These are phyloP conservation scores for Monosporascus ibericus DNA, from an alignment of 2,329 filamentous ascomycete species.

Conservation along the genomic window DNA sequence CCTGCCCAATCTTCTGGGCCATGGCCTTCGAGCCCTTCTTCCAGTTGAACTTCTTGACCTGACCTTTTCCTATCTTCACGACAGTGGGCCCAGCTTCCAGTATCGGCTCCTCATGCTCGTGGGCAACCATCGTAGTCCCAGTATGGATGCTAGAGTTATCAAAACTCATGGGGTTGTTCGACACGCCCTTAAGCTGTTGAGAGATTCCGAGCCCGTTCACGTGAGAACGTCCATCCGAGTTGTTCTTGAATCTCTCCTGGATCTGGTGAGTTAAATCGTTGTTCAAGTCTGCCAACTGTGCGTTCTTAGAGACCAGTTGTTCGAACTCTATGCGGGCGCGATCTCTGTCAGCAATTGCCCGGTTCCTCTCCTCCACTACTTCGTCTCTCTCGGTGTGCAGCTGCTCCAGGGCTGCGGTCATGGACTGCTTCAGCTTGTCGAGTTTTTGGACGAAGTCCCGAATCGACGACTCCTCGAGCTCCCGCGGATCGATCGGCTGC, in stretches of 20 bases:
- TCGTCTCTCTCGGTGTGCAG: conserved; percentile 69
- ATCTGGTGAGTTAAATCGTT: conserved; percentile 93
- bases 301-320: conserved; percentile 88
- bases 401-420: conserved; percentile 52
- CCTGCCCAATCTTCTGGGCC: conserved; percentile 89
- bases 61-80: conserved; percentile 89
- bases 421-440: conserved; percentile 53
- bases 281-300: conserved; percentile 89
- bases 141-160: conserved; percentile 50
- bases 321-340: conserved; percentile 94
- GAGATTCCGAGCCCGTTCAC: conserved; percentile 55
- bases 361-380: conserved; percentile 77
- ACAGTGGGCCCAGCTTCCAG: conserved; percentile 79
- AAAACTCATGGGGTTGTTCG: conserved; percentile 44
- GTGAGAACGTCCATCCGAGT: conserved; percentile 53
- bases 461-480: conserved; percentile 83
- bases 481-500: conserved; percentile 70
- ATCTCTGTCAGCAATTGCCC: conserved; percentile 79
- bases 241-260: conserved; percentile 76
- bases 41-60: conserved; percentile 97
- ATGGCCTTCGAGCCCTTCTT: conserved; percentile 94
- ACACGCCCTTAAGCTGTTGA: conserved; percentile 43
- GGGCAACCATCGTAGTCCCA: conserved; percentile 51
- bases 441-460: conserved; percentile 81
- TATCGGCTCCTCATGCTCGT: conserved; percentile 61